Conservation (phyloP, 2,329 filamentous ascomycete genomes). For the Endoconidiophora laricicola region DNA sequence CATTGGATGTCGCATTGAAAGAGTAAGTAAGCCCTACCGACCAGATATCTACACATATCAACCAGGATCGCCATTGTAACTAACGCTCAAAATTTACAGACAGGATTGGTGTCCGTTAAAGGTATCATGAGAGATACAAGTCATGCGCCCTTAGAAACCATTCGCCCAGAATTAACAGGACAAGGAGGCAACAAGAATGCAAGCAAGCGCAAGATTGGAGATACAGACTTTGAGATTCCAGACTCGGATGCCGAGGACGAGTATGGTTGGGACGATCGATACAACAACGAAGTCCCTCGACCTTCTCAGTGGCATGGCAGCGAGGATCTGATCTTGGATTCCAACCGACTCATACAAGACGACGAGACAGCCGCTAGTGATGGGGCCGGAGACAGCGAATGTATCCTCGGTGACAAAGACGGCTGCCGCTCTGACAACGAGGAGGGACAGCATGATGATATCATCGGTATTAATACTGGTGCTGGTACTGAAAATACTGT, state of each 20-base stretch:
- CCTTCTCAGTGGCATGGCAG: slow-evolving; percentile 54
- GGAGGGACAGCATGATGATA: too few relatives aligned
- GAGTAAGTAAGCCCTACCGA: slow-evolving; percentile 22
- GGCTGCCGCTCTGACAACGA: too few relatives aligned
- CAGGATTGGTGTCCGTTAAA: slow-evolving; percentile 14
- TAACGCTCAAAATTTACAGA: background rate
- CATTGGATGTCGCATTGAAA: slow-evolving; percentile 32
- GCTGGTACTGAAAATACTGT: too few relatives aligned
- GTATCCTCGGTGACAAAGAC: too few relatives aligned
- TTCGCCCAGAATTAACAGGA: too few relatives aligned
- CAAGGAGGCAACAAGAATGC: too few relatives aligned
- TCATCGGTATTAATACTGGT: too few relatives aligned
- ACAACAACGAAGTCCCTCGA: slow-evolving; percentile 39
- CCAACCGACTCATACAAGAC: slow-evolving; percentile 19
- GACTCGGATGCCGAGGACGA: slow-evolving; percentile 50
- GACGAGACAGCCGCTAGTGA: slow-evolving; percentile 7
- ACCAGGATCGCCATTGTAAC: background rate
- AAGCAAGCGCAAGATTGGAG: slow-evolving; percentile 45
- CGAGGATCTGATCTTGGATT: slow-evolving; percentile 42
- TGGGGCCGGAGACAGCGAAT: slow-evolving; percentile 12
- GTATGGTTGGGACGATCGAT: slow-evolving; percentile 55
- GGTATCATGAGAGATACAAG: slow-evolving; percentile 10
- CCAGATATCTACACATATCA: background rate
- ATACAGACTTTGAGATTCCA: slow-evolving; percentile 28
- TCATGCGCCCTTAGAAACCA: too few relatives aligned